Base-by-base conservation (phyloP, 1,139 yeast genomes). In the Yamadazyma mexicana region DNA sequence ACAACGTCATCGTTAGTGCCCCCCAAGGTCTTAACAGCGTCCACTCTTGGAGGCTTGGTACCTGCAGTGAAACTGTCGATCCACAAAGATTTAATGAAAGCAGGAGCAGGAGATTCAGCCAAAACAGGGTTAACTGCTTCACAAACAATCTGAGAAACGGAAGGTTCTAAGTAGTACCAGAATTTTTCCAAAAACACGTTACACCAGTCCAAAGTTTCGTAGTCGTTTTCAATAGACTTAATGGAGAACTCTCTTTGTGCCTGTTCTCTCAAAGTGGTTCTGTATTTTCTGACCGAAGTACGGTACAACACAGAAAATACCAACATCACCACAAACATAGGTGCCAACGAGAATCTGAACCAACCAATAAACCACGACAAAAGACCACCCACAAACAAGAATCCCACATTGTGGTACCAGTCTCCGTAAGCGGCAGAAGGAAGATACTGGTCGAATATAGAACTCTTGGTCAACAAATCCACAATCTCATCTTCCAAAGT, bases 161-260 rank as follows among this genome's bases (percentile, higher is more conserved):
- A 80, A 11, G 98, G 98, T 60, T 92, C 98, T 55, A 89, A 77
- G 51, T 75, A 87, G 44, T 79, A 70, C 98, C 98, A 92, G 62
- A 87, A 91, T 64, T 88, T 91, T 55, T 84, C 89, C 63, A 92
- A 63, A 52, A 92, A 84, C 28, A 80, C 77, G 61, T 92, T 92
- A 50, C 87, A 70, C 98, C 98, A 92, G 56, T 92, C 98, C 84
- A 91, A 78, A 8, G 96, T 76, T 64, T 92, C 98, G 51, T 83
- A 83, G 57, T 91, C 98, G 51, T 81, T 78, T 62, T 91, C 98
- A 48, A 89, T 83, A 40, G 78, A 75, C 55, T 80, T 79, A 38
- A 88, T 79, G 12, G 95, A 82, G 54, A 86, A 79, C 56, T 91
- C 96, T 54, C 96, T 81, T 37, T 88, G 91, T 17, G 94, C 85